A percentile compares a stretch with the other conserved stretches of the same genome.
Evolutionary conservation across 2,329 filamentous ascomycete species (phyloP).

Genomic region (Fusarium begoniae): DNA sequence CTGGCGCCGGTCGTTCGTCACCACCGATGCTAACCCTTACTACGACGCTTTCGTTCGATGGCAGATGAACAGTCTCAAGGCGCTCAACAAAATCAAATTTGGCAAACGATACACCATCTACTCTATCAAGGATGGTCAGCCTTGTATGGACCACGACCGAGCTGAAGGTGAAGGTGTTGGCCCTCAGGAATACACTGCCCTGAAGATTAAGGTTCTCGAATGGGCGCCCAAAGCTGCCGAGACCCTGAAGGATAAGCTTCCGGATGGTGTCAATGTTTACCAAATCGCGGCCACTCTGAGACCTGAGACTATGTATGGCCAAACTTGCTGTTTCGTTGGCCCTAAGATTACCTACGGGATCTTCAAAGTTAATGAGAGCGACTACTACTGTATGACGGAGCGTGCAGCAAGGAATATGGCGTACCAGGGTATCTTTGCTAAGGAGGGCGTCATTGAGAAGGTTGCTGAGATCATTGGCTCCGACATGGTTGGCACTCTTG

Average conservation of each 20-base stretch:
- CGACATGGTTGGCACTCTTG: slow-evolving; percentile 85
- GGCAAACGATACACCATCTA: slow-evolving; percentile 95
- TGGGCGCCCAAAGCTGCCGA: slow-evolving; percentile 83
- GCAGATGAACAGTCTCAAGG: slow-evolving; percentile 95
- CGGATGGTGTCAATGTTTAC: slow-evolving; percentile 81
- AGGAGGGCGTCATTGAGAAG: slow-evolving; percentile 79
- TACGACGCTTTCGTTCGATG: slow-evolving; percentile 95
- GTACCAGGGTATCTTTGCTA: slow-evolving; percentile 85
- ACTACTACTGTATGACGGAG: slow-evolving; percentile 65
- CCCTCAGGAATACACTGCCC: slow-evolving; percentile 89
- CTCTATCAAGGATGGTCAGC: slow-evolving; percentile 58
- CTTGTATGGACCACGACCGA: slow-evolving; percentile 60
- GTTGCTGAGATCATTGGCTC: slow-evolving; percentile 79
- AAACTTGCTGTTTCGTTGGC: slow-evolving; percentile 94
- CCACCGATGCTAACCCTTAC: slow-evolving; percentile 95
- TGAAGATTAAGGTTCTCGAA: slow-evolving; percentile 91
- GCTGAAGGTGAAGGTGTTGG: slow-evolving; percentile 61
- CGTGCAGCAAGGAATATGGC: slow-evolving; percentile 95
- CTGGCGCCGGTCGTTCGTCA: slow-evolving; percentile 92
- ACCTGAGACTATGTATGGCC: slow-evolving; percentile 98
- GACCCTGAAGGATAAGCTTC: slow-evolving; percentile 79
- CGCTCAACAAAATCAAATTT: slow-evolving; percentile 92
- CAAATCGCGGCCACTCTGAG: slow-evolving; percentile 92
- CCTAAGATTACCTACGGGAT: slow-evolving; percentile 71
- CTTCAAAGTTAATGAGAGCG: neutral